Conservation (phyloP, 371 early-diverging fungal genomes). For the Syncephalastrum contaminatum region DNA sequence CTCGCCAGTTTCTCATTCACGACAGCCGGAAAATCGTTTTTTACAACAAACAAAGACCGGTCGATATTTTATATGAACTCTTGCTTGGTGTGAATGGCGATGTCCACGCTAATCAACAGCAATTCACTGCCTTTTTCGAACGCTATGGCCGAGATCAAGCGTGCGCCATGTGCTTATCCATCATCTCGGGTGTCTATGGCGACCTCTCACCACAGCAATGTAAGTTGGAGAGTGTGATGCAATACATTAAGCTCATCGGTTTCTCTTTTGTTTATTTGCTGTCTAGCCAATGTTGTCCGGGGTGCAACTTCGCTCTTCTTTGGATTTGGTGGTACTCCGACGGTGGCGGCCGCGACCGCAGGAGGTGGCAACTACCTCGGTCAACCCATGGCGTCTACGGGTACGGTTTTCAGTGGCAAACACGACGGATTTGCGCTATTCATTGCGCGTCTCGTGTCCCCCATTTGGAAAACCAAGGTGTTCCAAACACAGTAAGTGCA, state of each 20-base stretch:
- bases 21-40: conserved; percentile 67
- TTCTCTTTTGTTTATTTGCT: conserved; percentile 2
- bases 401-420: conserved; percentile 58
- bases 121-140: conserved; percentile 55
- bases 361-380: conserved; percentile 46
- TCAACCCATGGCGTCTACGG: conserved; percentile 45
- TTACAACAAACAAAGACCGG: conserved; percentile 71
- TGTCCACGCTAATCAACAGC: conserved; percentile 32
- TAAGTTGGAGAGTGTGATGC: neutral
- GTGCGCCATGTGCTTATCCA: conserved; percentile 75
- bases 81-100: conserved; percentile 21
- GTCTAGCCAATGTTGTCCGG: conserved; percentile 16
- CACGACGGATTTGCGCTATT: conserved; percentile 83
- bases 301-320: conserved; percentile 53
- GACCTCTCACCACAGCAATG: conserved; percentile 14
- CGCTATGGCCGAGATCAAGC: conserved; percentile 61
- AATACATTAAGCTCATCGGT: neutral
- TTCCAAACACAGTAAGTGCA: conserved; percentile 28
- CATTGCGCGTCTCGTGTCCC: conserved; percentile 70
- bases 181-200: conserved; percentile 43
- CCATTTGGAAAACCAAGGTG: conserved; percentile 72
- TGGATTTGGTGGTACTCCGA: conserved; percentile 66
- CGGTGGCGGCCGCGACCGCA: conserved; percentile 15
- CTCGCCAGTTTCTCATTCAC: conserved; percentile 69
- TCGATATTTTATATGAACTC: conserved; percentile 65